Evolutionary conservation across 2,329 filamentous ascomycete species (phyloP).

Genomic region (Penicillium hesseltinei): DNA sequence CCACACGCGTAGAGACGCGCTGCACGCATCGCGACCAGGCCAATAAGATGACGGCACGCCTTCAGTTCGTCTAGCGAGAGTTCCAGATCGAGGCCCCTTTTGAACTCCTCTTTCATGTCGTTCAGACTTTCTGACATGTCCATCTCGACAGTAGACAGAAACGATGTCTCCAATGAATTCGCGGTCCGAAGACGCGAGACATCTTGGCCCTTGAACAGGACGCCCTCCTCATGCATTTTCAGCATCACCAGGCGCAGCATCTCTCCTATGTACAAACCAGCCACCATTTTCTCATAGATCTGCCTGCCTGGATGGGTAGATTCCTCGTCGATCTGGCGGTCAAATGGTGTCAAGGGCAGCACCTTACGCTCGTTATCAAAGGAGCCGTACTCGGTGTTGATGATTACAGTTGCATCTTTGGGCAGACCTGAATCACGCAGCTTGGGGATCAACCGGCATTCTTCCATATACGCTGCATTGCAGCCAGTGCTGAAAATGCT

Average conservation of each 20-base stretch:
- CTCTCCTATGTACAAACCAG: slow-evolving; percentile 87
- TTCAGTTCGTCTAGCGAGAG: slow-evolving; percentile 75
- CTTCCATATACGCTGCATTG: slow-evolving; percentile 94
- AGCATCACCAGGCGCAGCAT: slow-evolving; percentile 83
- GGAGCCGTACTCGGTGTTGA: slow-evolving; percentile 92
- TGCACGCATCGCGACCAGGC: slow-evolving; percentile 87
- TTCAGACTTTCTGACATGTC: slow-evolving; percentile 88
- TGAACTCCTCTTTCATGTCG: slow-evolving; percentile 78
- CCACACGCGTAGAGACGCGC: slow-evolving; percentile 90
- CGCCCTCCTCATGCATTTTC: slow-evolving; percentile 72
- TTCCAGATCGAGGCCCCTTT: slow-evolving; percentile 68
- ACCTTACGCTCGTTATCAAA: slow-evolving; percentile 85
- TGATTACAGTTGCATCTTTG: slow-evolving; percentile 73
- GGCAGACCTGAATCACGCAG: slow-evolving; percentile 77
- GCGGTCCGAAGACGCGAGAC: slow-evolving; percentile 72
- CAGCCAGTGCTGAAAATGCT: slow-evolving; percentile 96
- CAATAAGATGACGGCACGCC: slow-evolving; percentile 80
- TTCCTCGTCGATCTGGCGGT: slow-evolving; percentile 76
- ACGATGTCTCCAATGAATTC: slow-evolving; percentile 84
- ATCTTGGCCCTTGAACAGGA: slow-evolving; percentile 79
- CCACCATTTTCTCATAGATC: slow-evolving; percentile 95
- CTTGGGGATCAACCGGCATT: slow-evolving; percentile 80
- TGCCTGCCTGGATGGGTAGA: slow-evolving; percentile 91
- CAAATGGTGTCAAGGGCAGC: slow-evolving; percentile 57
- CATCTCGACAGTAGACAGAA: slow-evolving; percentile 85